Conservation (phyloP, 176 grass and related monocot genomes). For the Musa acuminata region DNA sequence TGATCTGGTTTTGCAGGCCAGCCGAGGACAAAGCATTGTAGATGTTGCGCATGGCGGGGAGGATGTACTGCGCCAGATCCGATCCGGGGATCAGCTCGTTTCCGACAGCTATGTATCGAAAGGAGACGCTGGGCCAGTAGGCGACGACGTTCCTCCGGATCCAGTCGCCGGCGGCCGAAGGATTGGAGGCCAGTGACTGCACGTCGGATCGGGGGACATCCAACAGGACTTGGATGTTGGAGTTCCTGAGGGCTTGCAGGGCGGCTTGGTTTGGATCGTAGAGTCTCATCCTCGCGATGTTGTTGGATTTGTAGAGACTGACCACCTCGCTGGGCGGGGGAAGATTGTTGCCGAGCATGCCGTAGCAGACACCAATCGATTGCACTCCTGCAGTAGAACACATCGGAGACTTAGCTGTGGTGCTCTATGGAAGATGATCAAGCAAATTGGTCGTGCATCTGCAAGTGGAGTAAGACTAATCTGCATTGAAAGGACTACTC, state of each 20-base stretch:
- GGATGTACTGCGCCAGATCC: constrained; percentile 30
- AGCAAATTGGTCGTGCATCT: too few species aligned
- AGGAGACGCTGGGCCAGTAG: constrained; percentile 38
- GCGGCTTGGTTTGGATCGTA: constrained; percentile 40
- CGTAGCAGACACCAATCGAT: too few species aligned
- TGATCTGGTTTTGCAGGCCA: constrained; percentile 38
- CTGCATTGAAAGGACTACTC: too few species aligned
- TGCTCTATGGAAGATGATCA: too few species aligned
- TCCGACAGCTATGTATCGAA: constrained; percentile 54
- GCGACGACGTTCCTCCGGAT: constrained; percentile 47
- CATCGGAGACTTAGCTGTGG: too few species aligned
- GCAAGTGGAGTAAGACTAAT: too few species aligned
- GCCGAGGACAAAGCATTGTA: constrained; percentile 31
- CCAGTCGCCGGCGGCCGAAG: constrained; percentile 30
- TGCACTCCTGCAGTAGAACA: too few species aligned
- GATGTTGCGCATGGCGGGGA: constrained; percentile 62
- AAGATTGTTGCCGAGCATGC: too few species aligned
- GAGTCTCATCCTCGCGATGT: constrained; percentile 45
- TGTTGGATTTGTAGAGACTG: constrained; percentile 31
- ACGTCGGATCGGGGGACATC: constrained; percentile 42
- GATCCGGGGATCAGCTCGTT: constrained; percentile 46
- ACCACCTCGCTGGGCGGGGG: too few species aligned
- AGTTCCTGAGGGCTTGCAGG: constrained; percentile 33
- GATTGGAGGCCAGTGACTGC: constrained; percentile 22
- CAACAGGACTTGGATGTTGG: constrained; percentile 36